Evolutionary conservation across 2,329 filamentous ascomycete genomes (phyloP).

Genomic region (Colletotrichum higginsianum): DNA sequence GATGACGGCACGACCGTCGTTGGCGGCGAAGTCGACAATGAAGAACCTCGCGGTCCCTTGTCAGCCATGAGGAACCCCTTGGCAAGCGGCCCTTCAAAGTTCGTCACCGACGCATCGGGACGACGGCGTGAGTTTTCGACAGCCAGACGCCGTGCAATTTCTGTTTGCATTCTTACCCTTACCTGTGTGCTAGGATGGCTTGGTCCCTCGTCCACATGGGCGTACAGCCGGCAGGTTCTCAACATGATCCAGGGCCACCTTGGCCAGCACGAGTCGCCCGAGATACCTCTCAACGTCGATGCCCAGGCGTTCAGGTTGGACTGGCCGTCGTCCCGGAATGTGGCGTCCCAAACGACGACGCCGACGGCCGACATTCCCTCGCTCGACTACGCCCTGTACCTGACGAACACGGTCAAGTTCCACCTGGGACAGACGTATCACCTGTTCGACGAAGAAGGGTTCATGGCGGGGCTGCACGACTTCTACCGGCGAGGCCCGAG

Average conservation of each 20-base stretch:
- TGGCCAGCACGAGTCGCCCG: slow-evolving; percentile 44
- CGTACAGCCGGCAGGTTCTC: slow-evolving; percentile 35
- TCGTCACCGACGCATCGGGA: slow-evolving; percentile 29
- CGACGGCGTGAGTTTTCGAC: slow-evolving; percentile 13
- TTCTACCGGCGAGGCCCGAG: slow-evolving; percentile 46
- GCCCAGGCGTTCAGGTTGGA: slow-evolving; percentile 20
- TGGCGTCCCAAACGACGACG: not conserved
- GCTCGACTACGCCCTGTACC: slow-evolving; percentile 58
- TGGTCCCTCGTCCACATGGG: slow-evolving; percentile 35
- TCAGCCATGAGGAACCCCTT: slow-evolving; percentile 17
- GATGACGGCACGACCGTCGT: slow-evolving; percentile 21
- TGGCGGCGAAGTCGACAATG: slow-evolving; percentile 4
- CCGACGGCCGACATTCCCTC: slow-evolving; percentile 8
- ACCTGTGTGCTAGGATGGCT: slow-evolving; percentile 24
- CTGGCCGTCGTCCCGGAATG: slow-evolving; percentile 9
- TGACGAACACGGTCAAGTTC: slow-evolving; percentile 71
- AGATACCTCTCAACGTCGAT: slow-evolving; percentile 25
- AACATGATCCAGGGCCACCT: slow-evolving; percentile 43
- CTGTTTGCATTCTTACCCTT: not conserved
- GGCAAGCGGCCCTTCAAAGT: slow-evolving; percentile 21
- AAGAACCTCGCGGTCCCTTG: not conserved
- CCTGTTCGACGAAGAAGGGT: slow-evolving; percentile 67
- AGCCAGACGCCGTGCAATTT: not conserved
- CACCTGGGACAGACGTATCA: slow-evolving; percentile 68
- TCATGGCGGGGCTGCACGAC: slow-evolving; percentile 56